Conservation (phyloP, 257 asterid genomes). For the Ligustrum vulgare region DNA sequence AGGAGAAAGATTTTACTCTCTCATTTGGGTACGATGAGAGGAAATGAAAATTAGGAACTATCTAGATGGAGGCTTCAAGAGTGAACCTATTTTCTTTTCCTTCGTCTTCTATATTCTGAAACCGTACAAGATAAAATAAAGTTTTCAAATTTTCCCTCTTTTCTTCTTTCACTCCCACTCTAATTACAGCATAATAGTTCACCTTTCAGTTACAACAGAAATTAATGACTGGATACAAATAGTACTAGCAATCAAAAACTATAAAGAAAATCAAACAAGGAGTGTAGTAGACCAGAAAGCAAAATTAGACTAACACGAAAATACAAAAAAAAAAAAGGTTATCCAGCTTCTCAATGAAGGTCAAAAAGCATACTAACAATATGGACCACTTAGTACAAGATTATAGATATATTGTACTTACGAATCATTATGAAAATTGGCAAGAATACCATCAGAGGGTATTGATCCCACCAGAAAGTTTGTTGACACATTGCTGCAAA, state of each 20-base stretch:
- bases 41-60: background rate
- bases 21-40: background rate
- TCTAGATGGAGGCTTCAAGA: background rate
- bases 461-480: constrained; percentile 87
- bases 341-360: background rate
- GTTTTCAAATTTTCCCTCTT: background rate
- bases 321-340: background rate
- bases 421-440: constrained; percentile 70
- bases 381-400: background rate
- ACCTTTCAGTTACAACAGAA: background rate
- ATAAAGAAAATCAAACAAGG: background rate
- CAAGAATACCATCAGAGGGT: constrained; percentile 84
- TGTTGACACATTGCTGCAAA: constrained; percentile 86
- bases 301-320: background rate
- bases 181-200: constrained; percentile 10
- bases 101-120: background rate
- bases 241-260: background rate
- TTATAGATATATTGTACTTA: constrained; percentile 41
- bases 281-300: background rate
- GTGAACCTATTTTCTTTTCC: background rate
- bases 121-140: background rate
- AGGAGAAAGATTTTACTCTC: constrained; percentile 1
- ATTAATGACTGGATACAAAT: background rate
- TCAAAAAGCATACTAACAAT: constrained; percentile 12
- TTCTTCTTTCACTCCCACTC: background rate